A percentile compares a stretch with the other conserved stretches of the same genome.
phyloP scores from a whole-genome alignment of 1,284 basidiomycete species.

The Puccinia horiana region DNA sequence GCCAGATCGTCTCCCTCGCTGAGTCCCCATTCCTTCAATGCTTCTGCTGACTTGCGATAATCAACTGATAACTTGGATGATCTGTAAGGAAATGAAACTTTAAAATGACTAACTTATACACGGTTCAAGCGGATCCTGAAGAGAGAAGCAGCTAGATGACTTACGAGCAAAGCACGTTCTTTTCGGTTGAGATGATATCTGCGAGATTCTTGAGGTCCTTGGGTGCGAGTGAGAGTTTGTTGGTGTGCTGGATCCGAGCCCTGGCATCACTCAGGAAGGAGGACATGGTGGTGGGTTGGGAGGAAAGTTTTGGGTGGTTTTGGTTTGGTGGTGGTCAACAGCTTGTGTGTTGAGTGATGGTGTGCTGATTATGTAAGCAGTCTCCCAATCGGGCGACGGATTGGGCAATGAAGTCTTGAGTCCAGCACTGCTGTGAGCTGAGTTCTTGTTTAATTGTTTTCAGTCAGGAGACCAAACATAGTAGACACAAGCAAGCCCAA shows the following conservation, averaged over 20 bases:
- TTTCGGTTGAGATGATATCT: constrained; percentile 54
- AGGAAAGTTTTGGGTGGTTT: too few species aligned
- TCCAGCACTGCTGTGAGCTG: too few species aligned
- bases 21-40: constrained; percentile 55
- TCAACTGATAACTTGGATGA: constrained; percentile 51
- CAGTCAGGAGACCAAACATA: too few species aligned
- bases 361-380: too few species aligned
- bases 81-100: constrained; percentile 32
- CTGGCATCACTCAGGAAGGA: constrained; percentile 44
- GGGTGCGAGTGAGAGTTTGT: constrained; percentile 51
- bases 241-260: constrained; percentile 41
- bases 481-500: too few species aligned
- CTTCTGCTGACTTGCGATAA: constrained; percentile 52
- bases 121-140: background rate
- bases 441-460: too few species aligned
- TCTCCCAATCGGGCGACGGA: too few species aligned
- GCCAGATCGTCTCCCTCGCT: constrained; percentile 55
- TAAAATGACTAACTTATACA: background rate
- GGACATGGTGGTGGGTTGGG: background rate
- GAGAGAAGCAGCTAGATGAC: background rate
- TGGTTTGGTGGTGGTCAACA: too few species aligned
- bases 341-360: too few species aligned
- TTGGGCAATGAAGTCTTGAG: too few species aligned
- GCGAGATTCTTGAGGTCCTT: constrained; percentile 54
- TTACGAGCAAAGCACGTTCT: constrained; percentile 52